Base-by-base conservation (phyloP, 2,329 filamentous ascomycete genomes). In the Fusarium anthophilum region DNA sequence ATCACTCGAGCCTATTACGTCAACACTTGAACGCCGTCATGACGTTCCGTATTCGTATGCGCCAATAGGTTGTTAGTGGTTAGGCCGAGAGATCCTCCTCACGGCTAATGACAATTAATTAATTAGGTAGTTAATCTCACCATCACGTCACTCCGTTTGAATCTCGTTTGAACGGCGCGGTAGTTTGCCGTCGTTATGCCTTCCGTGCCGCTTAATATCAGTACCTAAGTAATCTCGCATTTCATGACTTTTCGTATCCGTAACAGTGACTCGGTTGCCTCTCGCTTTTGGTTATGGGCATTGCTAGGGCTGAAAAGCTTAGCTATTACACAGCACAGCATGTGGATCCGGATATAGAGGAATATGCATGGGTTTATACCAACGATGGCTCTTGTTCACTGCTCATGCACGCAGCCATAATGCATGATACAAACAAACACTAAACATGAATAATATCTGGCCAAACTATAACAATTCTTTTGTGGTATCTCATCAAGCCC, bases 401-500 rank as follows among this genome's bases (percentile, higher is more conserved):
- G 18, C 26, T 22, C 14, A 54, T 38, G 17, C 17, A 18, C 15
- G 9, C 13, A 53, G 50, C 26, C 32, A 37, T 53, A 53, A 24
- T 37, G n/a, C 35, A 55, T 28, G 35, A 10, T 55, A n/a, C 51
- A 12, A 39, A 28, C 51, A n/a, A 41, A 28, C 51, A 55, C 35
- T 38, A 18, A 41, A 28, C 20, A n/a, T 55, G 24, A n/a, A 28
- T 28, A 13, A 37, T n/a, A 53, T 64, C 22, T 43, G 44, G 28
- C 10, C 11, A 47, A 50, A 56, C 24, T 24, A 53, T 69, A 67
- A 30, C 32, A 75, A 75, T 60, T 68, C 66, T 60, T 71, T 73
- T 75, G 62, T 75, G 72, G 73, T 75, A 75, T 75, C 73, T 75
- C 53, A 54, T 47, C 62, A 67, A 63, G 35, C 38, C 53, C 64